Base-by-base conservation (phyloP, 345 rosid species). In the Carallia brachiata region DNA sequence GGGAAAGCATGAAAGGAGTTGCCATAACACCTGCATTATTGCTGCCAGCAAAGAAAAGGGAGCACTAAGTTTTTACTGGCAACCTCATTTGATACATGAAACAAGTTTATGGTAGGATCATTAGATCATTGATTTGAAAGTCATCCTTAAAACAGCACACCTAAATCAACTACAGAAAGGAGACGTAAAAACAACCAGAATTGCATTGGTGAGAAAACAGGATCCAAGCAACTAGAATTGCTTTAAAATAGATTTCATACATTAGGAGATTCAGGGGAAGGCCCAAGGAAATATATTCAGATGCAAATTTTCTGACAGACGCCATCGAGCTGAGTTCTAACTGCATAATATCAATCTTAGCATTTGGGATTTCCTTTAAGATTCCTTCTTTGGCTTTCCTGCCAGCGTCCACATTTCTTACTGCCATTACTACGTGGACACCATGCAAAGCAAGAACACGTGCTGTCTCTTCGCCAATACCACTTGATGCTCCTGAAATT, bases 201-300 rank as follows among this genome's bases (percentile, higher is more conserved):
- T 57, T n/a, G 23, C 2, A 54, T 17, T 8, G 30, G 15, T 36
- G 13, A 37, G 52, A 67, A 17, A 15, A 19, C 13, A 15, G 55
- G 6, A 2, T 1, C 18, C 62, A 18, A 48, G 39, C 12, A 23
- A 50, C 28, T 62, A 15, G 13, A 28, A 53, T 3, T 4, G 27
- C 8, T 19, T 58, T 6, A 27, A 0, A 17, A 36, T 17, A 66
- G 40, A 47, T 40, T 65, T 60, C 83, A 74, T 70, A 80, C 82
- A 80, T 75, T 18, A 83, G 80, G 59, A 83, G 66, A 79, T 83
- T 78, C 69, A 83, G 66, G 5, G 81, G 82, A 54, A 75, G 87
- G 61, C 73, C 71, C 1, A 64, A 70, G 37, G 82, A 68, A 16
- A 30, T 74, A 70, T 63, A 80, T 3, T 76, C 74, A 0, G 81